Evolutionary conservation across 768 basidiomycete species (phyloP), one percentile per base, ranked within the genome.

Genomic region (Leucocoprinus leucothites): DNA sequence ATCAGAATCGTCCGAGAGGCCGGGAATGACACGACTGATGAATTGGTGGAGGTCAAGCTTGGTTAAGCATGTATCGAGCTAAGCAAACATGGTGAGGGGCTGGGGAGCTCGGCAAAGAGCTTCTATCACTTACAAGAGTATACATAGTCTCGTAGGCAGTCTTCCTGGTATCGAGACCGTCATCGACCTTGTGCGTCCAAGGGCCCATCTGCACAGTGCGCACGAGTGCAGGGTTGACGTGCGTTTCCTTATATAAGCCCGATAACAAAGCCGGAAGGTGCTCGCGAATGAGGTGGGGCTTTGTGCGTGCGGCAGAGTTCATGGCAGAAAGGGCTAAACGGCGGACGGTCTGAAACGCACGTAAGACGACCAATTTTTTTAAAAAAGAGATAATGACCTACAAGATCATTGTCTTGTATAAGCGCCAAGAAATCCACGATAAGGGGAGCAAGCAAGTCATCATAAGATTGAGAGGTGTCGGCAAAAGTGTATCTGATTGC

Each of bases 81-180:
- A 21, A 52, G 31, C 36, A 43, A 44, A 35, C 31, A 31, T 2
- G 34, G 48, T 18, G 47, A 51, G n/a, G 26, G 26, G 21, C 24
- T 16, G 40, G 31, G 47, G 14, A 58, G 38, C 2, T 7, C 11
- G 9, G 9, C 1, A 48, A 19, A 25, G 55, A 18, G 14, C 14
- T 26, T 11, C 1, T 35, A 31, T 22, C n/a, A 70, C 87, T 61
- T 62, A 94, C 93, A 61, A 98, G 71, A 18, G 94, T 97, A 67
- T 97, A 95, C 77, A 98, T 91, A 1, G 94, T 94, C 71, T 99
- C 97, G 70, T 91, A 98, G 1, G 97, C 96, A 0, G 92, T 95
- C 78, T 98, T 98, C 56, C 97, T 85, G 19, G 94, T 87, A 60
- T 98, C 96, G 38, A 98, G 78, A 46, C 97, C 97, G 60, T 98